Base-by-base conservation (phyloP, 768 basidiomycete genomes). In the Termitomyces titanicus region DNA sequence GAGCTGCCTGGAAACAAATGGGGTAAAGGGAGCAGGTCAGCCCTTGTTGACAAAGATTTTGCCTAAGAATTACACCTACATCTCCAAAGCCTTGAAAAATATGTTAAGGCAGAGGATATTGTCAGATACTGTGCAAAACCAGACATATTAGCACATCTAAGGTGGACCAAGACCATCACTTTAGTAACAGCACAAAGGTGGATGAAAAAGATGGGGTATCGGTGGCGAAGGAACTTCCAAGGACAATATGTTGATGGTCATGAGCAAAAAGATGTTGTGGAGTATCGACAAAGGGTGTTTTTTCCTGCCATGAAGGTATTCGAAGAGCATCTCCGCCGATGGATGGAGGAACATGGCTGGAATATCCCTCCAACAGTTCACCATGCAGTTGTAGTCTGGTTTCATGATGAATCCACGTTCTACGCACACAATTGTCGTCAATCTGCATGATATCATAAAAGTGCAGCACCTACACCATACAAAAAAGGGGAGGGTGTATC, bases 241-340 rank as follows among this genome's bases (percentile, higher is more conserved):
- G 67, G 66, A 4, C 54, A 65, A 49, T 72, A 68, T 59, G 47
- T 60, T 8, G 70, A 73, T 65, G 69, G 70, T 0, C 68, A 72
- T 42, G 66, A 74, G 46, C 24, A 62, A 0, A 47, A 51, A 0
- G 68, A 73, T 64, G 66, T 73, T 3, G 62, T 70, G 1, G 31
- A 60, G 0, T 69, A 71, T 47, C 55, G 57, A 5, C 59, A 72
- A 40, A 54, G 6, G 64, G 64, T 56, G 42, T 74, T 39, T 61
- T 61, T 35, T 20, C 45, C 11, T 56, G 56, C 57, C 5, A 37
- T 24, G 38, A 60, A 63, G 25, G 63, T 38, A 10, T 38, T 60
- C 8, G 20, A 58, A 20, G 20, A 45, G 9, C 2, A 9, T 3
- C 25, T 45, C 3, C 17, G 2, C 43, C 25, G 2, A n/a, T 63